Base-by-base conservation (phyloP, 2,329 filamentous ascomycete species). In the Exophiala alcalophila region DNA sequence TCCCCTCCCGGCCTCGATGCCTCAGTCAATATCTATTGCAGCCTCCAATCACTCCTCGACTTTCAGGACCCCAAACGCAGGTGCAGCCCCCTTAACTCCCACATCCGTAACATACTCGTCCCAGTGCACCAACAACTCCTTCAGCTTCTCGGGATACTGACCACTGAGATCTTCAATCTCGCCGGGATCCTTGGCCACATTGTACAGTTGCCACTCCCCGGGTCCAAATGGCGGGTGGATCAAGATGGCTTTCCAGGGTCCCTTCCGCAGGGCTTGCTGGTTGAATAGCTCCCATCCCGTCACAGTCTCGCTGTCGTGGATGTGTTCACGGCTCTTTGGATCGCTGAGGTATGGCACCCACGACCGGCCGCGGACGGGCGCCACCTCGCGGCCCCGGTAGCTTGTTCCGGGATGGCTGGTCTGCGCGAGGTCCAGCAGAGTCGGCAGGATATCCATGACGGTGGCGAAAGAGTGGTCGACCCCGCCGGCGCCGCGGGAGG, bases 271-370 rank as follows among this genome's bases (percentile, higher is more conserved):
- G 0, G 77, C 77, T 2, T 70, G 70, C 2, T 70, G 68, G 0
- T 73, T 72, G 52, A 71, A 78, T 0, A 70, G 72, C 49, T 80
- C 75, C 75, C 76, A 80, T 16, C 76, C 77, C 36, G 70, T 66
- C 44, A 78, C 69, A 49, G 73, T 72, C 44, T 77, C 70, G 25
- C 69, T 59, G 1, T 67, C 67, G 55, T 80, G 74, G 29, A 78
- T 69, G 2, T 65, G 59, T 2, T 60, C 48, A 0, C 58, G 39
- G 0, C 53, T 32, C n/a, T n/a, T n/a, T n/a, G n/a, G n/a, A 1
- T 65, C 69, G 16, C 36, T 49, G 1, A 65, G 67, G 61, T 63
- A 69, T 49, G 69, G 55, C 0, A 67, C 44, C 68, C 74, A 72
- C 37, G 67, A 71, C 16, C 62, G 63, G 8, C 74, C 75, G 4